A percentile compares a stretch with the other conserved stretches of the same genome.
phyloP scores from a whole-genome alignment of 2,329 filamentous ascomycete genomes.

The Colletotrichum noveboracense region DNA sequence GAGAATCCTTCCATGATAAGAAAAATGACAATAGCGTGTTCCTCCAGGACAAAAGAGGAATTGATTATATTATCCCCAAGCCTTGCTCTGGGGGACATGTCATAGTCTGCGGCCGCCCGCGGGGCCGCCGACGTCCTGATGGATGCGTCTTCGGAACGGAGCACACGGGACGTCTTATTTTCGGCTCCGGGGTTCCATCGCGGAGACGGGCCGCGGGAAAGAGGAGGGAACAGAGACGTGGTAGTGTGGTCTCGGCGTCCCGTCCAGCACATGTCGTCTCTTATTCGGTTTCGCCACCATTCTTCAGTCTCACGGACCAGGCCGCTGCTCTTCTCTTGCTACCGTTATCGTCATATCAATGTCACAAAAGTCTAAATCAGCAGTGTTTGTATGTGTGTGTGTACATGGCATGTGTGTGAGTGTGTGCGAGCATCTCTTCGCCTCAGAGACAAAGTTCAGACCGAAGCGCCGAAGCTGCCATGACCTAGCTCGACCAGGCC shows the following conservation, averaged over 20 bases:
- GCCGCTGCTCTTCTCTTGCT: not conserved
- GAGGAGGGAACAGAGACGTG: not conserved
- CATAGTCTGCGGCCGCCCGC: not conserved
- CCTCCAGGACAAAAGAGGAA: not conserved
- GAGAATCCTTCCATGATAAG: not conserved
- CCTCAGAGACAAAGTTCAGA: conserved; percentile 16
- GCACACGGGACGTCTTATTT: not conserved
- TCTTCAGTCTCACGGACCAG: not conserved
- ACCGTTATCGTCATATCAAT: not conserved
- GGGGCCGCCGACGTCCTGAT: not conserved
- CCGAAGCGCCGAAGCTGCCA: conserved; percentile 1
- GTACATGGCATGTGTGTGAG: not conserved
- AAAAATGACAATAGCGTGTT: not conserved
- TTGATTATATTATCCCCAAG: not conserved
- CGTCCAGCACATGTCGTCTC: conserved; percentile 2
- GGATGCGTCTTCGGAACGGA: not conserved
- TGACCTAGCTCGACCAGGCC: not conserved
- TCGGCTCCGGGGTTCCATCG: not conserved
- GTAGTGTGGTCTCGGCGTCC: not conserved
- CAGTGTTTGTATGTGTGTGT: not conserved
- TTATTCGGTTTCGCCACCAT: conserved; percentile 7
- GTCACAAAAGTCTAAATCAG: not conserved
- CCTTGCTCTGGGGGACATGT: not conserved
- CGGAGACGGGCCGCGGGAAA: not conserved
- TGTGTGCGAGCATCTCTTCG: not conserved